Evolutionary conservation across 176 grass and related monocot species (phyloP).

Genomic region (Luzula sylvatica): DNA sequence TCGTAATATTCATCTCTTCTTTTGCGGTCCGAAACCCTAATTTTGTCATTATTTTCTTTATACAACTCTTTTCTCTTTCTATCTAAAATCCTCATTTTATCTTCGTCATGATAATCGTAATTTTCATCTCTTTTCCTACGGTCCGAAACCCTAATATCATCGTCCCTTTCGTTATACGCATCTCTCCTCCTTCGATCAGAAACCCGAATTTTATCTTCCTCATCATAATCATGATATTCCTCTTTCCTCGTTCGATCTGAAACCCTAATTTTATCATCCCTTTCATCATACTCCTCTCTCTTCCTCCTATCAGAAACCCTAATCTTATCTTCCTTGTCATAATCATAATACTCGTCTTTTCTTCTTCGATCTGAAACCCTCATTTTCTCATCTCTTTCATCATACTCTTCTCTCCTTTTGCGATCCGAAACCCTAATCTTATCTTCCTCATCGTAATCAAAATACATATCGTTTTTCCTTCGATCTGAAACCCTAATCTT

Average conservation of each 20-base stretch:
- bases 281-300: constrained; percentile 9
- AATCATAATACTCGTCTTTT: constrained; percentile 22
- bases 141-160: constrained; percentile 11
- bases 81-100: constrained; percentile 5
- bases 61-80: constrained; percentile 15
- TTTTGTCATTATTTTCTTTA: constrained; percentile 3
- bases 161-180: constrained; percentile 7
- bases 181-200: neutral
- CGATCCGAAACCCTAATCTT: constrained; percentile 1
- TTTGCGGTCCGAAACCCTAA: constrained; percentile 26
- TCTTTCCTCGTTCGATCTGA: constrained; percentile 11
- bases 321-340: constrained; percentile 31
- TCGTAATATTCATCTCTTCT: constrained; percentile 23
- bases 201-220: constrained; percentile 9
- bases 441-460: constrained; percentile 25
- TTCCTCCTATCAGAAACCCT: constrained; percentile 11
- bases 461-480: constrained; percentile 19
- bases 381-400: constrained; percentile 13
- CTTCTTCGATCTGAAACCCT: constrained; percentile 27
- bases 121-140: neutral
- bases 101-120: neutral
- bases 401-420: constrained; percentile 22
- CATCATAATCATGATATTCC: constrained; percentile 13
- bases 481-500: constrained; percentile 17
- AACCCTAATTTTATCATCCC: constrained; percentile 9